Evolutionary conservation across 345 rosid genomes (phyloP).

Genomic region (Syzygium aromaticum): DNA sequence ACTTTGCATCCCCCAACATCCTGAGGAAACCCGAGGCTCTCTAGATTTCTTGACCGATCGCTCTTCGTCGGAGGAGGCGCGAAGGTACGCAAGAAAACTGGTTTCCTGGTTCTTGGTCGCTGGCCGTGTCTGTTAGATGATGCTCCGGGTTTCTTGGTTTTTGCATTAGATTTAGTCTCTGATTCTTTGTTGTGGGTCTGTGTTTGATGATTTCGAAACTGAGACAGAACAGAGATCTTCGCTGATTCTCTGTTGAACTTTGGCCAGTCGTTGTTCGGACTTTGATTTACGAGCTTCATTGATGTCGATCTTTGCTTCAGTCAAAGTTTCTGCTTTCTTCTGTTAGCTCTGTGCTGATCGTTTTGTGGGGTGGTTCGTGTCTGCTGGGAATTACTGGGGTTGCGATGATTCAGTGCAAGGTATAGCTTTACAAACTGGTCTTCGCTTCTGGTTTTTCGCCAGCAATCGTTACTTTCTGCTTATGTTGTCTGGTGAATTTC

Average conservation of each 20-base stretch:
- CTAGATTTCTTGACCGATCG: neutral
- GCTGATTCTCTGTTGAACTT: neutral
- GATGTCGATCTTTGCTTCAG: neutral
- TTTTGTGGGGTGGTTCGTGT: neutral
- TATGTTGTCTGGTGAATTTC: neutral
- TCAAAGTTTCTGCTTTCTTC: neutral
- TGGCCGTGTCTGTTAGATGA: neutral
- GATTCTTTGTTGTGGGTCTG: neutral
- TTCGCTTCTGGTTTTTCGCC: neutral
- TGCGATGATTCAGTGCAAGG: neutral
- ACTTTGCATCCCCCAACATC: neutral
- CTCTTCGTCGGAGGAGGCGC: neutral
- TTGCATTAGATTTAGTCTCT: neutral
- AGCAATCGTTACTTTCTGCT: fast-evolving
- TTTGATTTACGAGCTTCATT: neutral
- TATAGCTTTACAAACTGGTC: neutral
- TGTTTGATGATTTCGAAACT: neutral
- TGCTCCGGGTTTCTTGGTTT: neutral
- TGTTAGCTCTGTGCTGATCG: neutral
- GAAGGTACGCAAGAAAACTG: neutral
- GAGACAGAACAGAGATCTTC: neutral
- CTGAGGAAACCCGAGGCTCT: neutral
- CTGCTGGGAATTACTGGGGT: neutral
- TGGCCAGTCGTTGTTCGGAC: neutral
- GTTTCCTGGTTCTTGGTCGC: neutral